These are phyloP conservation scores for Talaromyces rugulosus DNA, from an alignment of 2,329 filamentous ascomycete genomes.

Conservation along the genomic window DNA sequence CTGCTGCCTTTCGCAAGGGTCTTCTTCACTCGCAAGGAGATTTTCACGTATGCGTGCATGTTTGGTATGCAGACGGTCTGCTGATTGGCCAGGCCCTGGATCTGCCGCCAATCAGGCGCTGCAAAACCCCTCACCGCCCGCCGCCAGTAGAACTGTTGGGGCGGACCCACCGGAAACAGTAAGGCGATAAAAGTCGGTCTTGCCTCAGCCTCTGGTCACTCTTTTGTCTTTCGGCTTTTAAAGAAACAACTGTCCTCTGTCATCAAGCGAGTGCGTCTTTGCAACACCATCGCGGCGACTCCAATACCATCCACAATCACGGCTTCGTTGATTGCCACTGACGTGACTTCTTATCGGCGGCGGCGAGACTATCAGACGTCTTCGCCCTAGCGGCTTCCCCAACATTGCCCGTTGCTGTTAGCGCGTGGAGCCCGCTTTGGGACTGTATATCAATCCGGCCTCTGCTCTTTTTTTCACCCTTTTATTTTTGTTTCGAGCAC, in stretches of 20 bases:
- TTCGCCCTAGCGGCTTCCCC: background rate
- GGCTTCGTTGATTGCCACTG: background rate
- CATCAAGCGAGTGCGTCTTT: too few relatives aligned
- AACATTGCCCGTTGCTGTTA: background rate
- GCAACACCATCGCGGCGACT: too few relatives aligned
- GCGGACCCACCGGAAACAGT: conserved; percentile 6
- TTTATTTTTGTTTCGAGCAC: background rate
- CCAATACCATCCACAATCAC: too few relatives aligned
- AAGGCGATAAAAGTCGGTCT: background rate
- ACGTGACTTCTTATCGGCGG: background rate
- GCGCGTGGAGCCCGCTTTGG: background rate
- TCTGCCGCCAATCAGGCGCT: background rate
- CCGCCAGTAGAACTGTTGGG: conserved; percentile 3
- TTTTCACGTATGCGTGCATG: too few relatives aligned
- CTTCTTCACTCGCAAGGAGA: background rate
- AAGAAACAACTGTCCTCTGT: too few relatives aligned
- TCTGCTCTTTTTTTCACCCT: background rate
- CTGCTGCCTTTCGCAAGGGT: background rate
- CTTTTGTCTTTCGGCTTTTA: too few relatives aligned
- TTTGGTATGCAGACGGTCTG: background rate
- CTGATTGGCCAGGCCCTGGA: background rate
- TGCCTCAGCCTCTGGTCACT: too few relatives aligned
- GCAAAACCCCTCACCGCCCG: background rate
- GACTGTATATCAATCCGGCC: background rate
- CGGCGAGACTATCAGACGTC: too few relatives aligned